Evolutionary conservation across 306 rosid genomes (phyloP), one percentile per base, ranked within the genome.

Genomic region (Acacia crassicarpa): DNA sequence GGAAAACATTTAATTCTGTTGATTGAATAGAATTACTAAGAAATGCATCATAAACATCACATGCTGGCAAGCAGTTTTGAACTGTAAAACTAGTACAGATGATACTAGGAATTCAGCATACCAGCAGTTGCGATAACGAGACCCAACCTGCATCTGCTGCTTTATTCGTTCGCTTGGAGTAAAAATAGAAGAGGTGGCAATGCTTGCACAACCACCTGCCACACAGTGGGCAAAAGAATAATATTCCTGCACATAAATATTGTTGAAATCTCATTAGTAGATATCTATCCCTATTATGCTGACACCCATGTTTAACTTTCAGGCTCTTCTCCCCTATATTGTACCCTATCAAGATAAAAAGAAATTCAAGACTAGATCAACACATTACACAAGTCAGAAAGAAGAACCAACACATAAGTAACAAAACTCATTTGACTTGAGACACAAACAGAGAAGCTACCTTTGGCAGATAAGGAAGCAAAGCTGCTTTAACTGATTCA

Each of bases 121-220:
- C 99, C 98, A 95, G 91, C 96, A 95, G 89, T 90, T 95, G 76
- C 85, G 87, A 82, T 93, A 95, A 83, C 87, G 94, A 32, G 92
- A 83, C 32, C 96, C 85, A 80, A 95, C 93, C 92, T 95, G 99
- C 99, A 95, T 92, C 92, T 93, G 99, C 91, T 92, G 99, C 89
- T 95, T 95, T 91, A 95, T 87, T 70, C 88, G 94, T 86, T 95
- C 99, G 59, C 99, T 92, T 17, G 99, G 99, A 84, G 99, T 95
- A 76, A 95, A 95, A 85, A 93, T 88, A 85, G 92, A 93, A 81
- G 99, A 95, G 73, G 99, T 95, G 54, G 99, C 98, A 85, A 92
- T 49, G 86, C 99, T 95, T 87, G 99, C 96, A 87, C 93, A 86
- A 83, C 97, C 99, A 66, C 99, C 97, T 58, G 98, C 97, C 72